Base-by-base conservation (phyloP, 768 basidiomycete species). In the Lentinula sp. region DNA sequence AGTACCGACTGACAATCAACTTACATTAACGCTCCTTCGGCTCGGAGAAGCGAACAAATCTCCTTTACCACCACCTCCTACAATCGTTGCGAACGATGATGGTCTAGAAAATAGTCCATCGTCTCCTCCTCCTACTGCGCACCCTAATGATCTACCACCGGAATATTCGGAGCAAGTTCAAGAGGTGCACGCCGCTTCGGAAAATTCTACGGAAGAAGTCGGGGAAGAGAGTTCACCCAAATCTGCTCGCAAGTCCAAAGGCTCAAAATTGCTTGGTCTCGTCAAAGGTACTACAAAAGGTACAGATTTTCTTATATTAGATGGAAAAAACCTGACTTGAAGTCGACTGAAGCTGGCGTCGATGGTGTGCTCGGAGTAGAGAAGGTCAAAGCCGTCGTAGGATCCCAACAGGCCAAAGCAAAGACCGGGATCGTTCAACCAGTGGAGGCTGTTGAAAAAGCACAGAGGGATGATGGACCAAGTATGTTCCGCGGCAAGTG, bases 1-100 rank as follows among this genome's bases (percentile, higher is more conserved):
- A 18, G 75, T 75, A 0, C 78, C 78, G 8, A 78, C 78, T 46
- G 78, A 80, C 62, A 73, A 75, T 34, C 78, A 80, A 61, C 72
- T 80, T 9, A 67, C 77, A 11, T 62, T 79, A 21, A 75, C 77
- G 8, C 65, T 80, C 18, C 69, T 79, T 4, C 73, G 79, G 4
- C 67, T 77, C 28, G 77, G 73, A 5, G 79, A 80, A 62, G 67
- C 61, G 31, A 68, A 69, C 43, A 71, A 73, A 37, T 65, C 70
- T 2, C 79, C 79, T 2, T 61, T 79, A 0, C 77, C 79, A 9
- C 76, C 74, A 2, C 75, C 77, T 34, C 73, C 68, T n/a, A 11
- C 21, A 9, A 49, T 71, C 8, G 18, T 34, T 54, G 34, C 16
- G n/a, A 35, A 4, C 32, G 42, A 43, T 13, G 31, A 31, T 8